Evolutionary conservation across 345 rosid species (phyloP).

Genomic region (Boechera stricta): DNA sequence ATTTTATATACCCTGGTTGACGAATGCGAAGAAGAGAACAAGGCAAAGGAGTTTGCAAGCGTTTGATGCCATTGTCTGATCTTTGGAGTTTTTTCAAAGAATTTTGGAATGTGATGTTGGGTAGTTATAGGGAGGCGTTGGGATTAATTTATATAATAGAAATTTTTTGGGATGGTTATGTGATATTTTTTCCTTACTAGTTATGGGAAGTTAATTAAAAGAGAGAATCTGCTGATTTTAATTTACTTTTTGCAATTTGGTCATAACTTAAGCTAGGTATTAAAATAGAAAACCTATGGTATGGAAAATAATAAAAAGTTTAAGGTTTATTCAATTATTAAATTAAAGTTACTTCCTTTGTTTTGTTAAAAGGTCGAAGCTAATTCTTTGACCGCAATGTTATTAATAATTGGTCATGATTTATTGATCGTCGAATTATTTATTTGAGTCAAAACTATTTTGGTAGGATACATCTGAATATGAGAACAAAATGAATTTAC

Average conservation of each 20-base stretch:
- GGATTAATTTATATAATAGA: neutral
- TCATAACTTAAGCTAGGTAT: neutral
- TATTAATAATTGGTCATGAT: neutral
- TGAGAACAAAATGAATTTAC: neutral
- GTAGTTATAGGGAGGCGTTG: neutral
- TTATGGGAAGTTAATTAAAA: neutral
- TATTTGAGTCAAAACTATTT: neutral
- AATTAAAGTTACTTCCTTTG: neutral
- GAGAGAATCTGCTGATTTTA: neutral
- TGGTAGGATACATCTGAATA: neutral
- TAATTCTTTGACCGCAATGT: slow-evolving; percentile 1
- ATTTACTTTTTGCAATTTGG: neutral
- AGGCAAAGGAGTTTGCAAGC: slow-evolving; percentile 24
- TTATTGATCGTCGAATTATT: neutral
- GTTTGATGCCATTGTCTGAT: slow-evolving; percentile 32
- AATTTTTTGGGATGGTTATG: neutral
- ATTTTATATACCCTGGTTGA: slow-evolving; percentile 26
- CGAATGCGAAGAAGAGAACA: slow-evolving; percentile 21
- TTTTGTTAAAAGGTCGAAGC: neutral
- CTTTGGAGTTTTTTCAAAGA: slow-evolving; percentile 8
- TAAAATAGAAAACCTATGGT: neutral
- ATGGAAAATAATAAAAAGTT: neutral
- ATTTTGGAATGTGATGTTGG: neutral
- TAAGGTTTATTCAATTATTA: neutral
- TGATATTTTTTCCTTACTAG: neutral